phyloP scores from a whole-genome alignment of 805 yeast genomes.

The Helenozyma baotianmanensis region DNA sequence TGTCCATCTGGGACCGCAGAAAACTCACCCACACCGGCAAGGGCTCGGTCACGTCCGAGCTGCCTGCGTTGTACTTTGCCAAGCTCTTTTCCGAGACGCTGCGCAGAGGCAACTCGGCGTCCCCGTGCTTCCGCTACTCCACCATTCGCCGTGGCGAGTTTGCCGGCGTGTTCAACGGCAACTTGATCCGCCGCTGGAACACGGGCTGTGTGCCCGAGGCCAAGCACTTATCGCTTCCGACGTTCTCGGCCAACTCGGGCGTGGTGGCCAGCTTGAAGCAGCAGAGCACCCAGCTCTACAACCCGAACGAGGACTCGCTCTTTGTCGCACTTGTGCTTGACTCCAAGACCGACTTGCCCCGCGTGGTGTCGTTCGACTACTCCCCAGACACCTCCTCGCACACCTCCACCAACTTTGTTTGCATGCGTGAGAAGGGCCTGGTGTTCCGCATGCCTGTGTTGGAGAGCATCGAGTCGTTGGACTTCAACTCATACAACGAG shows the following conservation, averaged over 20 bases:
- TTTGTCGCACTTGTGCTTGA: conserved; percentile 78
- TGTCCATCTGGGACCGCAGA: conserved; percentile 79
- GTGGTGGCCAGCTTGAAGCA: conserved; percentile 23
- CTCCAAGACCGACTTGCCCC: conserved; percentile 68
- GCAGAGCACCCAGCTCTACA: conserved; percentile 34
- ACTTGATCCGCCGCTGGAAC: conserved; percentile 74
- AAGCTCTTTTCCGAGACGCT: conserved; percentile 56
- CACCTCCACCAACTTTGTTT: conserved; percentile 64
- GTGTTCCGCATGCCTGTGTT: conserved; percentile 72
- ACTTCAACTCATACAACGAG: conserved; percentile 67
- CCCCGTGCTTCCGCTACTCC: conserved; percentile 66
- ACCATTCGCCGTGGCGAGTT: conserved; percentile 65
- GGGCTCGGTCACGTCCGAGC: conserved; percentile 34
- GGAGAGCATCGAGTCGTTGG: conserved; percentile 59
- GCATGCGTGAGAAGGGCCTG: conserved; percentile 89
- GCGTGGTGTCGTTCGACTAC: conserved; percentile 84
- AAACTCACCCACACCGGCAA: conserved; percentile 33
- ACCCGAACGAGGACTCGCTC: conserved; percentile 48
- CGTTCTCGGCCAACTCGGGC: conserved; percentile 10
- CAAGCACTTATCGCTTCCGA: conserved; percentile 3
- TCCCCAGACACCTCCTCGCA: conserved; percentile 47
- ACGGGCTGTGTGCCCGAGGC: conserved; percentile 51
- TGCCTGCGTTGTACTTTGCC: conserved; percentile 56
- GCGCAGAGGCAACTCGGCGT: conserved; percentile 50
- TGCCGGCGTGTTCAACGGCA: conserved; percentile 75